Evolutionary conservation across 2,329 filamentous ascomycete species (phyloP).

Genomic region (Pseudogymnoascus sp.): DNA sequence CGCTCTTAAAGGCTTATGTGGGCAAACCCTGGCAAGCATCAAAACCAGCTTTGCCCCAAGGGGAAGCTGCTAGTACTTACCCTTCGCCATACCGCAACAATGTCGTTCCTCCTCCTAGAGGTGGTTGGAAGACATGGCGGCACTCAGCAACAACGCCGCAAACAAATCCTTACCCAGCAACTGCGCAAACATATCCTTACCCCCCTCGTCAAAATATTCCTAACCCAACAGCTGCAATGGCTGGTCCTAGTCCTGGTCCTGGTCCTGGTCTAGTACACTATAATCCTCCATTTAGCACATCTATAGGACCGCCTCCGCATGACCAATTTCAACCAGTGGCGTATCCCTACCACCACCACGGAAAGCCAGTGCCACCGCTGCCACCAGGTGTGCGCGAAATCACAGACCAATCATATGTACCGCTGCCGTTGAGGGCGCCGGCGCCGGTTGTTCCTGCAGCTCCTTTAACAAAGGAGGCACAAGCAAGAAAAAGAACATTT

Average conservation of each 20-base stretch:
- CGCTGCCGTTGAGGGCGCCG: not conserved
- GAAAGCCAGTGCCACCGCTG: not conserved
- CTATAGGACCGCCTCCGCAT: not conserved
- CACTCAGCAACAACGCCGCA: not conserved
- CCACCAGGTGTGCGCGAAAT: not conserved
- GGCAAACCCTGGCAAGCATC: not conserved
- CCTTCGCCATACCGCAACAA: not conserved
- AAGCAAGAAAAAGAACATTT: constrained; percentile 12
- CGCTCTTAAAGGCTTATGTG: not conserved
- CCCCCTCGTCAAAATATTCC: not conserved
- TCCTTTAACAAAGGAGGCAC: constrained; percentile 10
- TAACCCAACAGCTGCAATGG: not conserved
- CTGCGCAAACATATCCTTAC: not conserved
- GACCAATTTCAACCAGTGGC: not conserved
- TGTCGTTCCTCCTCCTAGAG: not conserved
- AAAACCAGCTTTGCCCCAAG: not conserved
- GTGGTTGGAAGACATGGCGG: not conserved
- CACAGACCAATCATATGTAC: not conserved
- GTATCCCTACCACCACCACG: not conserved
- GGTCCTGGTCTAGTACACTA: not conserved
- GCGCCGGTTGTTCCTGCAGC: not conserved
- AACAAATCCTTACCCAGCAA: not conserved
- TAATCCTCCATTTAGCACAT: not conserved
- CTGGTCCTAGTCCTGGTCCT: not conserved
- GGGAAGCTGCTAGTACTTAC: not conserved